Percentiles rank a stretch among this genome's conserved stretches.
Conservation (phyloP, 495 filamentous ascomycete species). For the Lasiosphaeria hispida region DNA sequence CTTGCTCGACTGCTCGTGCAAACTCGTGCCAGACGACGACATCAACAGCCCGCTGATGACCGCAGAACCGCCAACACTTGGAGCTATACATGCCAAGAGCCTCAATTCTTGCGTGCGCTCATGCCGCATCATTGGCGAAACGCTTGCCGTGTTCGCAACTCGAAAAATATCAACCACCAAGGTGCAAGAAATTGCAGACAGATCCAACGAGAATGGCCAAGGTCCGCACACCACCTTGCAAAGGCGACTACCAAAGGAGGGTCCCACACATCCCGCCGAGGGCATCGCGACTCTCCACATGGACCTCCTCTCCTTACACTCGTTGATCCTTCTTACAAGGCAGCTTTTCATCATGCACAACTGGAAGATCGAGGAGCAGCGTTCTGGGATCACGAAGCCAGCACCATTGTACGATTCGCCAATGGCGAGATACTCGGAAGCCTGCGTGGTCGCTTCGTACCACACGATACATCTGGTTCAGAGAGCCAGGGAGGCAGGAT, state of each 20-base stretch:
- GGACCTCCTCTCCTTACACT: conserved; percentile 70
- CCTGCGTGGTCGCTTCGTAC: conserved; percentile 68
- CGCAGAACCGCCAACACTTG: conserved; percentile 23
- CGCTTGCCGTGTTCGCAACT: conserved; percentile 67
- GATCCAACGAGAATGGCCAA: conserved; percentile 49
- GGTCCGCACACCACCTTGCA: conserved; percentile 45
- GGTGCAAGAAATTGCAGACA: conserved; percentile 64
- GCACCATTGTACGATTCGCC: conserved; percentile 33
- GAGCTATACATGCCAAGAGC: conserved; percentile 32
- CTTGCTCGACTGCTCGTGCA: conserved; percentile 57
- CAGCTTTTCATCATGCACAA: conserved; percentile 63
- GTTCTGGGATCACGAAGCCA: conserved; percentile 30
- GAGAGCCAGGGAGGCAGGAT: conserved; percentile 53
- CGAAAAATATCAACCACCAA: conserved; percentile 65
- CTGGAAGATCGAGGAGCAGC: conserved; percentile 34
- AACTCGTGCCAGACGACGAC: conserved; percentile 39
- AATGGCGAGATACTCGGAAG: conserved; percentile 65
- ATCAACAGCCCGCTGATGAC: conserved; percentile 41
- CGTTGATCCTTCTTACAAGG: conserved; percentile 67
- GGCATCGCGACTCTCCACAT: conserved; percentile 65
- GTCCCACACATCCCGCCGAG: conserved; percentile 46
- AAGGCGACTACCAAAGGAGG: conserved; percentile 48
- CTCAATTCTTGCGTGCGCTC: conserved; percentile 55
- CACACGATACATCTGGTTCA: conserved; percentile 63
- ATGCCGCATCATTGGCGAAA: conserved; percentile 63